phyloP scores from a whole-genome alignment of 495 filamentous ascomycete species.

The Penicillium egyptiacum region DNA sequence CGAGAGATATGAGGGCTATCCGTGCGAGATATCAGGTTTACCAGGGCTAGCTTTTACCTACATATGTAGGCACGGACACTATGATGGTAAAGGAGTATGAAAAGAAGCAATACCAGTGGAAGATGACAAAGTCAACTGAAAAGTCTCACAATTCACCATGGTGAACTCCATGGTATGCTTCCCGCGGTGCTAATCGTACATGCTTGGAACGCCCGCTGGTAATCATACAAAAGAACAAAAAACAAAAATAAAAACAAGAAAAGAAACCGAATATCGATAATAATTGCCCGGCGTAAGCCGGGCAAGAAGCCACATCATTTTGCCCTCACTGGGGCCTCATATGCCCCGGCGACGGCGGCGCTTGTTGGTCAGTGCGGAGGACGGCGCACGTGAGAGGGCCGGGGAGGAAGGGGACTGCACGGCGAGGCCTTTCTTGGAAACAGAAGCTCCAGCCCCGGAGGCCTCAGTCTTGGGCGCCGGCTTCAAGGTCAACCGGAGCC shows the following conservation, averaged over 20 bases:
- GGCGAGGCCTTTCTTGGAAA: background rate
- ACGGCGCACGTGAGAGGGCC: slow-evolving; percentile 6
- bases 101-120: background rate
- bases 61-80: background rate
- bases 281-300: background rate
- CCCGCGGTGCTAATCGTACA: slow-evolving; percentile 11
- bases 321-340: slow-evolving; percentile 1
- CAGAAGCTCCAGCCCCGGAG: background rate
- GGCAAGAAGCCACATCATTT: background rate
- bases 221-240: slow-evolving; percentile 2
- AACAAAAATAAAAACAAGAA: background rate
- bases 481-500: slow-evolving; percentile 20
- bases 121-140: background rate
- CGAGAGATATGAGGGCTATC: background rate
- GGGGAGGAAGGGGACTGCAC: slow-evolving; percentile 3
- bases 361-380: slow-evolving; percentile 1
- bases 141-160: slow-evolving; percentile 3
- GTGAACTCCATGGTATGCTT: slow-evolving; percentile 11
- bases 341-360: slow-evolving; percentile 2
- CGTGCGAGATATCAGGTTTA: background rate
- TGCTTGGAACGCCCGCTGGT: slow-evolving; percentile 9
- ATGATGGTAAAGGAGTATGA: background rate
- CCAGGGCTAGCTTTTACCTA: background rate
- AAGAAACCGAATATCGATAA: too few relatives aligned
- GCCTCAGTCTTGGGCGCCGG: slow-evolving; percentile 11